These are phyloP conservation scores for Yamadazyma aaseri DNA, from an alignment of 1,139 yeast genomes.

Conservation along the genomic window DNA sequence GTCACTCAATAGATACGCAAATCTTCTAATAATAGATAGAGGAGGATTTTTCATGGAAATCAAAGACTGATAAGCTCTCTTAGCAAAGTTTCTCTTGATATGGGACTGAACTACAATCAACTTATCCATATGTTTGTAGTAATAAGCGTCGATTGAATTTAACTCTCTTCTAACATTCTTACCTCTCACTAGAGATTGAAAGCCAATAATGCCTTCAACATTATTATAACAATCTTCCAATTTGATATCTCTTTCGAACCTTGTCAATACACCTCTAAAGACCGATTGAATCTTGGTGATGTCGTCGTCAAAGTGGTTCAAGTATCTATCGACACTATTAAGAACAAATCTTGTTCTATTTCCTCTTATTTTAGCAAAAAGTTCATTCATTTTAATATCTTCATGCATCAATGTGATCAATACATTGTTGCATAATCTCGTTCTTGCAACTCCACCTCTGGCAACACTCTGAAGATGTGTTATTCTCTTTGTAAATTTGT, in stretches of 20 bases:
- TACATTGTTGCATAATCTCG: conserved; percentile 43
- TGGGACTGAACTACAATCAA: conserved; percentile 74
- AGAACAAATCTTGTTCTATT: conserved; percentile 32
- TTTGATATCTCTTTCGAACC: conserved; percentile 50
- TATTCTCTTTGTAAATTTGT: conserved; percentile 15
- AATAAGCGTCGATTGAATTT: conserved; percentile 48
- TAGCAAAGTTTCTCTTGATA: conserved; percentile 66
- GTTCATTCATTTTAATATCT: conserved; percentile 33
- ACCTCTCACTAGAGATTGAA: conserved; percentile 58
- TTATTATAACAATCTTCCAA: conserved; percentile 55
- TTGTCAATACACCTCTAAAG: conserved; percentile 47
- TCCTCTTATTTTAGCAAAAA: conserved; percentile 50
- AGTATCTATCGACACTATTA: conserved; percentile 18
- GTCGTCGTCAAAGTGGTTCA: conserved; percentile 23
- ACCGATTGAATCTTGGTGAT: conserved; percentile 32
- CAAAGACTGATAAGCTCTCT: conserved; percentile 71
- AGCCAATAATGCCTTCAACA: conserved; percentile 31
- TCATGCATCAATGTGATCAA: conserved; percentile 42
- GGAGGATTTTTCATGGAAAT: conserved; percentile 75
- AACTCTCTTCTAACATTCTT: conserved; percentile 33
- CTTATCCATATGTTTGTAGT: conserved; percentile 50
- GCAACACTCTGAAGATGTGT: conserved; percentile 50
- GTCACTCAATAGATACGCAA: conserved; percentile 74
- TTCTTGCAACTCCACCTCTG: conserved; percentile 53
- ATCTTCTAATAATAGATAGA: conserved; percentile 69